Evolutionary conservation across 371 early-diverging fungal genomes (phyloP).

Genomic region (Saksenaea oblongispora): DNA sequence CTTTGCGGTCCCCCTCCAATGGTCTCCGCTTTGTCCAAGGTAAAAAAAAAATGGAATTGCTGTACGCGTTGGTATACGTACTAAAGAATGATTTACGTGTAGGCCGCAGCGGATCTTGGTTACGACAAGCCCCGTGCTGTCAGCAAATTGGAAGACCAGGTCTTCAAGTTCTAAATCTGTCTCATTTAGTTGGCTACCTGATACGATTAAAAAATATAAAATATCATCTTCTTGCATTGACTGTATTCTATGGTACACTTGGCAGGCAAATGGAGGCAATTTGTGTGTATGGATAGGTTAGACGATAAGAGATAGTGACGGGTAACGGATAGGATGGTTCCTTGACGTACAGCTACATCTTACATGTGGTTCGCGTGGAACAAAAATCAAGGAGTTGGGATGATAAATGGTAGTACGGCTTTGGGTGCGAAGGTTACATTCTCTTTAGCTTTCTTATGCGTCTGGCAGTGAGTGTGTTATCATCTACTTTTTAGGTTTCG

Average conservation of each 20-base stretch:
- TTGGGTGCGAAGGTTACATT: too few relatives aligned
- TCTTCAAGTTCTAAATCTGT: constrained; percentile 83
- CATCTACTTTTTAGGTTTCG: too few relatives aligned
- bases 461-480: too few relatives aligned
- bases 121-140: constrained; percentile 78
- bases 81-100: not conserved
- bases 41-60: constrained; percentile 11
- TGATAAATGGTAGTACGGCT: too few relatives aligned
- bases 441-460: too few relatives aligned
- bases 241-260: not conserved
- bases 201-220: constrained; percentile 1
- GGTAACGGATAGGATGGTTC: not conserved
- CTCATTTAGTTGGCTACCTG: not conserved
- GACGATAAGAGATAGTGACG: too few relatives aligned
- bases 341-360: not conserved
- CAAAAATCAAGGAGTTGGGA: too few relatives aligned
- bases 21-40: constrained; percentile 84
- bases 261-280: not conserved
- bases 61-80: constrained; percentile 18
- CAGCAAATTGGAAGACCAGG: constrained; percentile 85
- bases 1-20: constrained; percentile 97
- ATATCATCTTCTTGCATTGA: not conserved
- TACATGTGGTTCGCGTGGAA: too few relatives aligned
- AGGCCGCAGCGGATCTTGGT: constrained; percentile 66
- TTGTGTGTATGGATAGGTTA: too few relatives aligned